Conservation (phyloP, 2,329 filamentous ascomycete species). For the Leptographium lundbergii region DNA sequence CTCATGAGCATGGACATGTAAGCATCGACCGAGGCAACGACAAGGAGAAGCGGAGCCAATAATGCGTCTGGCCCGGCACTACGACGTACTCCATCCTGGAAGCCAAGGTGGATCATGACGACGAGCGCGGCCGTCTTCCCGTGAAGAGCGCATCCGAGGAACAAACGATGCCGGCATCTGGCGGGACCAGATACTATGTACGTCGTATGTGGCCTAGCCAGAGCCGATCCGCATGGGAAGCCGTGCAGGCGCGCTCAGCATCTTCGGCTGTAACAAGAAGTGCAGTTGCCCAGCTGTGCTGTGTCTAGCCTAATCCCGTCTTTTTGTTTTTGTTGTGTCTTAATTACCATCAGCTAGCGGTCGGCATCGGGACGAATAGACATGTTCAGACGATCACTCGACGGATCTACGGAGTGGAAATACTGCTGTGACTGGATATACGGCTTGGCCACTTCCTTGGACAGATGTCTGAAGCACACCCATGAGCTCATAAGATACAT, state of each 20-base stretch:
- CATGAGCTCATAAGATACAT: no score
- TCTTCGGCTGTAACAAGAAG: no score
- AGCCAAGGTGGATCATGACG: not conserved
- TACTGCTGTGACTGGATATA: not conserved
- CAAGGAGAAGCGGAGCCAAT: not conserved
- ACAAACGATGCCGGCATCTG: not conserved
- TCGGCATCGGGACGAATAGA: not conserved
- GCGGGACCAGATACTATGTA: not conserved
- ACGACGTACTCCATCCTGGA: not conserved
- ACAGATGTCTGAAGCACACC: not conserved
- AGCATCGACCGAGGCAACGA: constrained; percentile 8
- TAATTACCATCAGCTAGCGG: not conserved
- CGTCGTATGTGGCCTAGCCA: not conserved
- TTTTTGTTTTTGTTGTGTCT: not conserved
- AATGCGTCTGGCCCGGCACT: not conserved
- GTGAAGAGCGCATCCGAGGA: not conserved
- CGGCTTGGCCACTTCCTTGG: not conserved
- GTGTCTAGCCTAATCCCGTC: no score
- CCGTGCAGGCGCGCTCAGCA: not conserved
- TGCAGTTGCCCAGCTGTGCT: not conserved
- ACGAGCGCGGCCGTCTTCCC: not conserved
- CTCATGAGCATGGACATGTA: constrained; percentile 73
- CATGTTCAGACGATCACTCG: not conserved
- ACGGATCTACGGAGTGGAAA: no score
- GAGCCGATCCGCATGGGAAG: not conserved